These are phyloP conservation scores for Lachnellula cervina DNA, from an alignment of 2,329 filamentous ascomycete genomes.

Conservation along the genomic window DNA sequence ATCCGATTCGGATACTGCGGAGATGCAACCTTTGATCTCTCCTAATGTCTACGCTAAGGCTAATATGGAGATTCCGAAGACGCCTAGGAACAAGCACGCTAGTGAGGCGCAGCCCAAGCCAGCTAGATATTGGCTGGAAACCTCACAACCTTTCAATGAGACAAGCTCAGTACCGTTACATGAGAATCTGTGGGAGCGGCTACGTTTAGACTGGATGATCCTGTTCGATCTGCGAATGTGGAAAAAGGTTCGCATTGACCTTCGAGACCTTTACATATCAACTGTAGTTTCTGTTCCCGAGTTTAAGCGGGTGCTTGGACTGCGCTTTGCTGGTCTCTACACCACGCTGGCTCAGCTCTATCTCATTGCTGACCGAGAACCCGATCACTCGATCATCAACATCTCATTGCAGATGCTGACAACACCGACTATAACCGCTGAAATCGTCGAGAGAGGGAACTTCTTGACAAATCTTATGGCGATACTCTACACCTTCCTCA, in stretches of 20 bases:
- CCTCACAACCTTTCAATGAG: constrained; percentile 63
- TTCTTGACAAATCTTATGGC: constrained; percentile 94
- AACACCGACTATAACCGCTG: constrained; percentile 91
- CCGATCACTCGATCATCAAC: constrained; percentile 98
- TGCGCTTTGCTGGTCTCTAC: constrained; percentile 93
- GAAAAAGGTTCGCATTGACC: constrained; percentile 89
- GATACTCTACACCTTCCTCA: constrained; percentile 95
- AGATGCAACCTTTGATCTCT: constrained; percentile 53
- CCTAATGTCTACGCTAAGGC: constrained; percentile 58
- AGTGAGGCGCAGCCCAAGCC: constrained; percentile 51
- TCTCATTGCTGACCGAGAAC: constrained; percentile 90
- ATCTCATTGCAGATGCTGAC: constrained; percentile 95
- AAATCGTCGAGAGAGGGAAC: constrained; percentile 91
- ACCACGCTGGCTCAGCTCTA: constrained; percentile 91
- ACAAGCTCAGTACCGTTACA: constrained; percentile 61
- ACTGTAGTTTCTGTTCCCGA: constrained; percentile 93
- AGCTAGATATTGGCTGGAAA: constrained; percentile 81
- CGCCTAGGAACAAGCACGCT: constrained; percentile 55
- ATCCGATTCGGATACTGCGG: constrained; percentile 68
- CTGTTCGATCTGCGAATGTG: constrained; percentile 92
- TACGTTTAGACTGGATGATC: constrained; percentile 90
- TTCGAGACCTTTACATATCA: constrained; percentile 90
- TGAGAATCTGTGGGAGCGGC: constrained; percentile 84
- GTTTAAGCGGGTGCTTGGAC: constrained; percentile 88
- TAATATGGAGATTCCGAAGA: constrained; percentile 73